These are phyloP conservation scores for Umbelopsis sp. DNA, from an alignment of 192 early-diverging fungal species.

Conservation along the genomic window DNA sequence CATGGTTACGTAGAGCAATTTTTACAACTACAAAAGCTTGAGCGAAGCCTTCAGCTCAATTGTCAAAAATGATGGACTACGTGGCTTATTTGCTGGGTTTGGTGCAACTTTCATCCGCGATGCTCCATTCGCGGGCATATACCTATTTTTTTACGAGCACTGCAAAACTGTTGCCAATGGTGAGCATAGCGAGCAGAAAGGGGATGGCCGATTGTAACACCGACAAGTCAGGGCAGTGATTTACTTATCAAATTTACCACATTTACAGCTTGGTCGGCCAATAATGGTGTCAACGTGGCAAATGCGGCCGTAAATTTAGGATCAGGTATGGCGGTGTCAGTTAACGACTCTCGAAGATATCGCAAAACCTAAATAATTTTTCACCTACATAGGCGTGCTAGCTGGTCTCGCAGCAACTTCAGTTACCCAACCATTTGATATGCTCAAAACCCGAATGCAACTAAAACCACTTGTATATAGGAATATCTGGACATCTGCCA, in stretches of 20 bases:
- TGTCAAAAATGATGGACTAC: conserved; percentile 64
- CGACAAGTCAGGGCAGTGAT: too few relatives aligned
- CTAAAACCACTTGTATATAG: conserved; percentile 75
- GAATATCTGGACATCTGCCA: conserved; percentile 49
- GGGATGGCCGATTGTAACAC: background rate
- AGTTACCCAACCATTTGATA: conserved; percentile 92
- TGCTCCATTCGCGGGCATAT: conserved; percentile 89
- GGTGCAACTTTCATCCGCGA: conserved; percentile 88
- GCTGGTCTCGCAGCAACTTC: conserved; percentile 77
- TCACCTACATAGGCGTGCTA: conserved; percentile 48
- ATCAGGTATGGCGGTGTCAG: conserved; percentile 24
- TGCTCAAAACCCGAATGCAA: conserved; percentile 93
- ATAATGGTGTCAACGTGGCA: conserved; percentile 27
- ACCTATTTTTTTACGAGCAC: conserved; percentile 87
- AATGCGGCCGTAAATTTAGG: conserved; percentile 43
- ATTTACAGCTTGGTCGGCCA: background rate
- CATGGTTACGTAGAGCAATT: conserved; percentile 63
- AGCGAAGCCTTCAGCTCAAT: conserved; percentile 69
- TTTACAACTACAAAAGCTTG: conserved; percentile 82
- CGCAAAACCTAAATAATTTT: background rate
- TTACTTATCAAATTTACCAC: too few relatives aligned
- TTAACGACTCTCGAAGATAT: background rate
- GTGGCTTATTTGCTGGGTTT: conserved; percentile 84
- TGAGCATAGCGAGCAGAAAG: conserved; percentile 25
- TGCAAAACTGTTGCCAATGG: conserved; percentile 58